These are phyloP conservation scores for Yamadazyma dendronema DNA, from an alignment of 1,139 yeast species.

Conservation along the genomic window DNA sequence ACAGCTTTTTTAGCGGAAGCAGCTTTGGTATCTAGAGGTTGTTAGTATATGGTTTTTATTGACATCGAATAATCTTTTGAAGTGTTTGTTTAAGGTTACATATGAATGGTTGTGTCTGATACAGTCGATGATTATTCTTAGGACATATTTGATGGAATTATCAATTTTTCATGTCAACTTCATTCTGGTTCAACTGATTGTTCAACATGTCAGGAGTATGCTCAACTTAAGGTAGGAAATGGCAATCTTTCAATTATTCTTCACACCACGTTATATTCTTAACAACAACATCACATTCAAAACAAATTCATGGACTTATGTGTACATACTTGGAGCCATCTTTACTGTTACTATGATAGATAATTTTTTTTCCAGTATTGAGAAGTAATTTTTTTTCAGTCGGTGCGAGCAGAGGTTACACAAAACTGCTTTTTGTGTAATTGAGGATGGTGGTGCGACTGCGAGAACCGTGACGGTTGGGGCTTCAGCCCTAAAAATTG, in stretches of 20 bases:
- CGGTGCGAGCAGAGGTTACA: conserved; percentile 4
- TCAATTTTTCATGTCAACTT: not conserved
- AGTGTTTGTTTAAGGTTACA: too few relatives aligned
- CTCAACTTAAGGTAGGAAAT: too few relatives aligned
- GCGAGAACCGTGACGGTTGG: too few relatives aligned
- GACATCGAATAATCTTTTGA: not conserved
- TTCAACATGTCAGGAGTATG: too few relatives aligned
- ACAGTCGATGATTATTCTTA: too few relatives aligned
- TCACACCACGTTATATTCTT: too few relatives aligned
- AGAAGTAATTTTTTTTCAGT: conserved; percentile 9
- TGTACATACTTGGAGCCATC: conserved; percentile 22
- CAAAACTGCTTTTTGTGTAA: conserved; percentile 5
- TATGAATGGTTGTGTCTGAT: too few relatives aligned
- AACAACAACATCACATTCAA: not conserved
- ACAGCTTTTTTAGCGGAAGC: conserved; percentile 98
- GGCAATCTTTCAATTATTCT: too few relatives aligned
- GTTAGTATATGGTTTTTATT: conserved; percentile 13
- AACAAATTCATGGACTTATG: not conserved
- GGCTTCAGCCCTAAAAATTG: too few relatives aligned
- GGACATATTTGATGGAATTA: too few relatives aligned
- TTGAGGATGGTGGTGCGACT: too few relatives aligned
- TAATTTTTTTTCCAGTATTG: conserved; percentile 9
- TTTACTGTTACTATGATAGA: conserved; percentile 15
- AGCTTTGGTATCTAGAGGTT: conserved; percentile 62
- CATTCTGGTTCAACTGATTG: not conserved